A percentile compares a stretch with the other conserved stretches of the same genome.
Evolutionary conservation across 108 stramenopile species (phyloP).

Genomic region (Halocafeteria seosinensis): DNA sequence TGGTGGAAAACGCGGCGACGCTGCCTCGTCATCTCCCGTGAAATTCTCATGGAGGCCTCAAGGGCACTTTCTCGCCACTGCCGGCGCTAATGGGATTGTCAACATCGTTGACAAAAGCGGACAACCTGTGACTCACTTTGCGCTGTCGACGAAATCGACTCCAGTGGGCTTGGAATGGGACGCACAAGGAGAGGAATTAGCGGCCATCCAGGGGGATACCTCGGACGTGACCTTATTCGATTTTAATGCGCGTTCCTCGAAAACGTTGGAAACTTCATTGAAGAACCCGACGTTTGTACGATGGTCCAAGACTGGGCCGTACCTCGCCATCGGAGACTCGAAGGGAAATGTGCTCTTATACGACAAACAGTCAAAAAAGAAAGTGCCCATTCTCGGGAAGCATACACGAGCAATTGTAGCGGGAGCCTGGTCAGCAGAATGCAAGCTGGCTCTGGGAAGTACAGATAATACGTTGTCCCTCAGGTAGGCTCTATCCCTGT

Average conservation of each 20-base stretch:
- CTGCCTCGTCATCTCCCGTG: too few species aligned
- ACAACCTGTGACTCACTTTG: too few species aligned
- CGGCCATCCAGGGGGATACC: too few species aligned
- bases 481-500: constrained; percentile 19
- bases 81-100: too few species aligned
- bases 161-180: too few species aligned
- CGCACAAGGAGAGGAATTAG: too few species aligned
- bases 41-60: too few species aligned
- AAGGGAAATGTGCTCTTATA: constrained; percentile 44
- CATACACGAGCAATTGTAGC: constrained; percentile 34
- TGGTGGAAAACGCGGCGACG: too few species aligned
- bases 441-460: constrained; percentile 31
- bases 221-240: constrained; percentile 35
- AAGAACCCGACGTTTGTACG: constrained; percentile 34
- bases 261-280: constrained; percentile 31
- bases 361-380: constrained; percentile 29
- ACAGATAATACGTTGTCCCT: constrained; percentile 34
- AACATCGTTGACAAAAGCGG: too few species aligned
- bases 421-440: constrained; percentile 29
- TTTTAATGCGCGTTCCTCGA: not conserved
- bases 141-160: too few species aligned
- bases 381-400: constrained; percentile 39
- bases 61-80: too few species aligned
- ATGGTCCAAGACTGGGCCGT: constrained; percentile 33
- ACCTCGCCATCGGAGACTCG: constrained; percentile 34